Evolutionary conservation across 2,329 filamentous ascomycete genomes (phyloP).

Genomic region (Fonsecaea pedrosoi): DNA sequence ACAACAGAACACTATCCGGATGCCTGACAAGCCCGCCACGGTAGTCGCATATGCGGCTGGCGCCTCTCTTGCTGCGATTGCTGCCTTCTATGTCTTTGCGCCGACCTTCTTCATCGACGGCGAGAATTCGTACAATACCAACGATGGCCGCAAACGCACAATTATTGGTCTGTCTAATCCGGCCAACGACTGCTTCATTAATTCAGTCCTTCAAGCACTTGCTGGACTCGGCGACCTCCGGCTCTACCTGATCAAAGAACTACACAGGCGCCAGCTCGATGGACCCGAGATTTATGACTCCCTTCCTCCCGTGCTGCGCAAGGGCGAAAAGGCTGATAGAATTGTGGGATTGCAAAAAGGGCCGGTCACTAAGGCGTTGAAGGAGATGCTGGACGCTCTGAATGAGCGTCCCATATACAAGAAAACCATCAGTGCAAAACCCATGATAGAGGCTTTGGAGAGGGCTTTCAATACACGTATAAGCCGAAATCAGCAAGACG

Average conservation of each 20-base stretch:
- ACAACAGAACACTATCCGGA: constrained; percentile 45
- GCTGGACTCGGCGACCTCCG: constrained; percentile 89
- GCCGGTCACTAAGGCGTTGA: constrained; percentile 82
- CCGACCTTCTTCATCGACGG: constrained; percentile 96
- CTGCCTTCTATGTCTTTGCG: constrained; percentile 94
- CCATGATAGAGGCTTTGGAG: constrained; percentile 84
- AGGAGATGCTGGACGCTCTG: constrained; percentile 87
- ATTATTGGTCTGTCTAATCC: constrained; percentile 88
- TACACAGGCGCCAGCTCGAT: constrained; percentile 81
- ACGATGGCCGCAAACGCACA: constrained; percentile 73
- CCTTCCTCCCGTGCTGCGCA: constrained; percentile 51
- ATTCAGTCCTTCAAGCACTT: constrained; percentile 91
- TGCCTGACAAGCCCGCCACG: constrained; percentile 83
- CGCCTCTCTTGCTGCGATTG: constrained; percentile 91
- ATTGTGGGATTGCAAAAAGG: constrained; percentile 73
- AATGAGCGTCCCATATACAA: constrained; percentile 93
- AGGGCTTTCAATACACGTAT: constrained; percentile 86
- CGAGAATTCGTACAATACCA: constrained; percentile 66
- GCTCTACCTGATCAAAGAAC: constrained; percentile 89
- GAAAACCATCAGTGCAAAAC: constrained; percentile 89
- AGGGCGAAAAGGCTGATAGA: constrained; percentile 54
- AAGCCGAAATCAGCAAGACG: constrained; percentile 93
- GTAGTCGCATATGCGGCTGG: constrained; percentile 94
- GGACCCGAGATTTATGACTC: constrained; percentile 76
- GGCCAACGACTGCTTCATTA: constrained; percentile 97